A percentile compares a stretch with the other conserved stretches of the same genome.
These are phyloP conservation scores for Pulveroboletus sp. DNA, from an alignment of 768 basidiomycete species.

Conservation along the genomic window DNA sequence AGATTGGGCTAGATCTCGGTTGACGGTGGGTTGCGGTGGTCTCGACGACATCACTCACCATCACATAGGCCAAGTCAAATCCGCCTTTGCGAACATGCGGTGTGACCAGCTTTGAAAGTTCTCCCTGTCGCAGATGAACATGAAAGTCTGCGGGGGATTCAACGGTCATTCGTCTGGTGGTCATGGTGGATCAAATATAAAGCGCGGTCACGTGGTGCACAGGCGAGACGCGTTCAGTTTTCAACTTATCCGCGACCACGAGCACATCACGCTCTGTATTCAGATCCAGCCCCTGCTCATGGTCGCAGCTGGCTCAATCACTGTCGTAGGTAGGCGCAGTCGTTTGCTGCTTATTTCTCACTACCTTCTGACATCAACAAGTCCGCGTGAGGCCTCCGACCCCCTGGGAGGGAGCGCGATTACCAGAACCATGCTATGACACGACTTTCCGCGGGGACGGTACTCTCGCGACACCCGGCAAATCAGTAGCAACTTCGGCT, in stretches of 20 bases:
- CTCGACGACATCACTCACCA: constrained; percentile 51
- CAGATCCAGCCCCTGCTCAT: constrained; percentile 34
- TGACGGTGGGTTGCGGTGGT: constrained; percentile 9
- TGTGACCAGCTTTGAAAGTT: constrained; percentile 74
- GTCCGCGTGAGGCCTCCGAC: constrained; percentile 91
- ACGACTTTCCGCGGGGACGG: constrained; percentile 76
- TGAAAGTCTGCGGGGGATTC: constrained; percentile 86
- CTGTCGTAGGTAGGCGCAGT: constrained; percentile 62
- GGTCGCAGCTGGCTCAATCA: constrained; percentile 85
- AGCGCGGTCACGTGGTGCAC: constrained; percentile 29
- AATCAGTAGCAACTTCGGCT: constrained; percentile 46
- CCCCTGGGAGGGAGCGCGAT: constrained; percentile 76
- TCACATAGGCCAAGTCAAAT: constrained; percentile 89
- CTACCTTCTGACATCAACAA: constrained; percentile 30
- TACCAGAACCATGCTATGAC: constrained; percentile 72
- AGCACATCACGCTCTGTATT: background rate
- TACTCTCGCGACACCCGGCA: constrained; percentile 67
- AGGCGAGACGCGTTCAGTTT: constrained; percentile 27
- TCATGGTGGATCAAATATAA: constrained; percentile 22
- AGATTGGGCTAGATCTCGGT: constrained; percentile 72
- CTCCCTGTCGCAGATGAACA: constrained; percentile 91
- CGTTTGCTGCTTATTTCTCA: background rate
- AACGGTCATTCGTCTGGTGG: constrained; percentile 17
- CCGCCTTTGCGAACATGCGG: constrained; percentile 90
- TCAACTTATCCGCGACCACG: constrained; percentile 17